Evolutionary conservation across 2,329 filamentous ascomycete species (phyloP), one percentile per base, ranked within the genome.

Genomic region (Curvularia verruculosa): DNA sequence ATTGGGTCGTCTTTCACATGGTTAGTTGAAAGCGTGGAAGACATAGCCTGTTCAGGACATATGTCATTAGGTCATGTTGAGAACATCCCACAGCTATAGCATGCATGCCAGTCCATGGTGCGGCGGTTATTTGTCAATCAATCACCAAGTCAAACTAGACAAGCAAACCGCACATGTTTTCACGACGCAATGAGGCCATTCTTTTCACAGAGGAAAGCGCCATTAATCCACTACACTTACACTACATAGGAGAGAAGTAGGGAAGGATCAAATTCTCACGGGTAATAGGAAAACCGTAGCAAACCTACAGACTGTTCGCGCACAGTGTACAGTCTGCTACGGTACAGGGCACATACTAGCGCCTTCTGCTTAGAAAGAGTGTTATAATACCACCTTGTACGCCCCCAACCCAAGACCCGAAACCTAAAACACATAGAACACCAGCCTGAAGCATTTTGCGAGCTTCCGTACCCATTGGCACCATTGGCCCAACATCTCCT

Each of bases 231-330:
- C 51, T 49, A 49, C 54, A 49, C 39, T 49, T 49, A 54, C 39
- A 49, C 31, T 31, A 54, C 39, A 49, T 24, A 49, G 18, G 41
- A 34, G 51, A 39, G 26, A 45, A 21, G 26, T 18, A 54, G 44
- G 37, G 39, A 49, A 46, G 31, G 45, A 31, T 54, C 54, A 57
- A 57, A 57, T 57, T 57, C 29, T 54, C 50, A 40, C 44, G 39
- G 37, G 31, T 26, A 21, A 26, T 49, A 57, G 39, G 44, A 57
- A 31, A 57, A 31, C 45, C 21, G 39, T 40, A 39, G 46, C 29
- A 44, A 43, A 52, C 34, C 28, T 28, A 43, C 34, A 45, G 28
- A 43, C 43, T 18, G 26, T 47, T 41, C n/a, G 29, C n/a, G 29
- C 31, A 28, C 36, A 49, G 39, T 37, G 31, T 28, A 40, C 41